Conservation (phyloP, 1,284 basidiomycete species). For the Puccinia coronata region DNA sequence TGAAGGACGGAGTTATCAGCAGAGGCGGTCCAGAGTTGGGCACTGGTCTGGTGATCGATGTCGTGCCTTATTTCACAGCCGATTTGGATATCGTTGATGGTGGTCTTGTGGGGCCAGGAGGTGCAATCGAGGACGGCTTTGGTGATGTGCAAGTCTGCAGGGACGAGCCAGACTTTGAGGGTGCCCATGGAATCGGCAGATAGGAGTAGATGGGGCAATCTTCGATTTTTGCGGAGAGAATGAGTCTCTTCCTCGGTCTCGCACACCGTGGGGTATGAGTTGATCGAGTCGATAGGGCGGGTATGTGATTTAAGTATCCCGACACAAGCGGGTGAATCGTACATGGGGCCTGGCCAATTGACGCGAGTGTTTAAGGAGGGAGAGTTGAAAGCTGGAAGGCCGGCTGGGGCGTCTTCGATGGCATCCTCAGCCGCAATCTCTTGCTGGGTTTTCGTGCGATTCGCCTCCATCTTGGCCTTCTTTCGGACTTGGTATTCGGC, state of each 20-base stretch:
- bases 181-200: slow-evolving; percentile 46
- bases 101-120: slow-evolving; percentile 64
- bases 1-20: slow-evolving; percentile 79
- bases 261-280: slow-evolving; percentile 1
- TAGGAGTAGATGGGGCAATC: slow-evolving; percentile 20
- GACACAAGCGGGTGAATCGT: slow-evolving; percentile 15
- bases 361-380: background rate
- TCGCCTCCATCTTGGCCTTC: background rate
- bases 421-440: background rate
- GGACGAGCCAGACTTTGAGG: slow-evolving; percentile 38
- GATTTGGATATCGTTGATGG: slow-evolving; percentile 39
- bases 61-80: background rate
- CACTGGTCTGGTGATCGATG: slow-evolving; percentile 38
- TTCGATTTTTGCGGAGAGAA: background rate
- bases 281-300: slow-evolving; percentile 36
- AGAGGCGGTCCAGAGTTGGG: slow-evolving; percentile 66
- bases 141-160: background rate
- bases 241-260: slow-evolving; percentile 10
- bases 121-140: slow-evolving; percentile 68
- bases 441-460: background rate
- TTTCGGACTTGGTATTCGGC: slow-evolving; percentile 1
- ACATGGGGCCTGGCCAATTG: slow-evolving; percentile 2
- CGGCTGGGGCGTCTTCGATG: background rate
- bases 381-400: slow-evolving; percentile 1
- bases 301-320: slow-evolving; percentile 40